Evolutionary conservation across 176 grass and related monocot genomes (phyloP), one percentile per base, ranked within the genome.

Genomic region (Juncus inflexus): DNA sequence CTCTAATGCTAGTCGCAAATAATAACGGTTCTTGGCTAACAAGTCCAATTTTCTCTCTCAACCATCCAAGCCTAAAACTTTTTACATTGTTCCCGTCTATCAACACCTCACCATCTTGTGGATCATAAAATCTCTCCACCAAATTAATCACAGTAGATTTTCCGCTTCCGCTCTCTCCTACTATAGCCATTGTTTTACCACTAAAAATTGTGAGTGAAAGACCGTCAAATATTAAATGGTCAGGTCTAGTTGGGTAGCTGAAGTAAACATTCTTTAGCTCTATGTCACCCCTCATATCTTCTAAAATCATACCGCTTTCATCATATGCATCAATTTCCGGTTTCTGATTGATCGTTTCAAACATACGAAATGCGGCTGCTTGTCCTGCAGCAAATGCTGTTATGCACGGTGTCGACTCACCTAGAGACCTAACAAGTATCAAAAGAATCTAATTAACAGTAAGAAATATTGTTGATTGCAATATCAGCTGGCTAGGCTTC

Each of bases 141-240:
- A 95, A 77, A 74, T 79, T 83, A 56, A 95, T 84, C 52, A 90
- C 79, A 0, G 90, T 95, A 1, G 86, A 95, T 66, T 95, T 95
- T 12, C 90, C 90, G 64, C 90, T 95, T 40, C 90, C 90, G 49
- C 90, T 95, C 80, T 86, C 77, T 40, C 86, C 90, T 60, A 95
- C 90, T 35, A 95, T 68, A 12, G 90, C 90, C 64, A 86, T 77
- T 16, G 86, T 90, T 9, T 49, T 77, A 59, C 83, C 80, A 10
- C 71, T 86, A 40, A 65, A 75, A 55, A 86, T 86, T 64, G 52
- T 37, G 16, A 95, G 83, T 42, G 77, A 86, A 60, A 95, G 90
- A 15, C 83, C 90, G 53, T 54, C 71, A 69, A 95, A 86, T 64
- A 95, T 90, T 69, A 79, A 78, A 40, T 95, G 83, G n/a, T 84